These are phyloP conservation scores for Blastomyces emzantsi DNA, from an alignment of 2,329 filamentous ascomycete genomes.

Conservation along the genomic window DNA sequence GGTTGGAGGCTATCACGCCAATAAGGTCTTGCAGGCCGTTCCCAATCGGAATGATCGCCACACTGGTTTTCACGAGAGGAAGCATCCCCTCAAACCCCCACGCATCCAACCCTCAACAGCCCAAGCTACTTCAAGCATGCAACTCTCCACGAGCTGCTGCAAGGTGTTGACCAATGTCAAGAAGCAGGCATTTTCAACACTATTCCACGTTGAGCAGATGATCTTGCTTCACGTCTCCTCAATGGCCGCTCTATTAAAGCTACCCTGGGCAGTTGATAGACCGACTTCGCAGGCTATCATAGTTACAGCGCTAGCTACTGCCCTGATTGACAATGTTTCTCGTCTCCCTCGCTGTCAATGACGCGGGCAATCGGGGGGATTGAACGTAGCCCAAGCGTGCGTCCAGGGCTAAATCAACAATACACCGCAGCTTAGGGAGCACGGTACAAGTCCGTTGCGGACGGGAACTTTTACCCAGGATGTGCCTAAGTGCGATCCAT, in stretches of 20 bases:
- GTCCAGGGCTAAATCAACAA: neutral
- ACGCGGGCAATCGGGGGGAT: neutral
- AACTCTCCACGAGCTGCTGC: neutral
- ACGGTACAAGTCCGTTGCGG: neutral
- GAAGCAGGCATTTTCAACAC: neutral
- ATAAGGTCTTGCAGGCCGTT: neutral
- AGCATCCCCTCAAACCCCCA: neutral
- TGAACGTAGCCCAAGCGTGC: neutral
- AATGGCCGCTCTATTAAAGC: neutral
- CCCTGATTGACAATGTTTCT: neutral
- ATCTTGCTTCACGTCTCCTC: neutral
- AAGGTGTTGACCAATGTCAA: neutral
- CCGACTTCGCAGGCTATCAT: neutral
- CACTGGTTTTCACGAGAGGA: neutral
- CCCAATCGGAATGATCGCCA: neutral
- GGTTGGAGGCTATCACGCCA: no score
- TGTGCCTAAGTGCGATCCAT: neutral
- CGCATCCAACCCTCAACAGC: neutral
- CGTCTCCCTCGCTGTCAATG: neutral
- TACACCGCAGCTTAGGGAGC: neutral
- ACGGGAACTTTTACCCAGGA: neutral
- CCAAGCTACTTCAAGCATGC: neutral
- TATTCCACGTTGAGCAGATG: neutral
- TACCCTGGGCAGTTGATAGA: neutral
- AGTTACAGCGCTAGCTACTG: neutral